Evolutionary conservation across 768 basidiomycete genomes (phyloP).

Genomic region (Suillus americanus): DNA sequence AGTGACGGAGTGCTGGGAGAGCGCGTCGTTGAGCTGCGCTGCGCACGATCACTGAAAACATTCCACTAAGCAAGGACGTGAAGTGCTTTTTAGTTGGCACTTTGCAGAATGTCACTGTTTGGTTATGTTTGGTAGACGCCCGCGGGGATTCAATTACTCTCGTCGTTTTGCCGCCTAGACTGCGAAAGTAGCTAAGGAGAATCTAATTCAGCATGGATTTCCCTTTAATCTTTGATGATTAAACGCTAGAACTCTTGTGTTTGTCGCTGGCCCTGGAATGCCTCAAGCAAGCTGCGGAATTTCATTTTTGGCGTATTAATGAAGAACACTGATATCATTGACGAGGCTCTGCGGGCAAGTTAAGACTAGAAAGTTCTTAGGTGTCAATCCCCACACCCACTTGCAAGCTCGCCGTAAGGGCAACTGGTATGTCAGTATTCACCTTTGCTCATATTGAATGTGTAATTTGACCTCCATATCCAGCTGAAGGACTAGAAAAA

Average conservation of each 20-base stretch:
- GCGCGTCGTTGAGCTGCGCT: slow-evolving; percentile 21
- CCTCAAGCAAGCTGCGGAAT: slow-evolving; percentile 79
- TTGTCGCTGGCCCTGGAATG: slow-evolving; percentile 78
- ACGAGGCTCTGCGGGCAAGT: slow-evolving; percentile 65
- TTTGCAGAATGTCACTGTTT: background rate
- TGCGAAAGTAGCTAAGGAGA: slow-evolving; percentile 81
- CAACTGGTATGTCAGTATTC: background rate
- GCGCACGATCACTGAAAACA: slow-evolving; percentile 25
- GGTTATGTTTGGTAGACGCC: background rate
- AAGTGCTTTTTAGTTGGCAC: background rate
- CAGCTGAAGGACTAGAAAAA: background rate
- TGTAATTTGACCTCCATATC: background rate
- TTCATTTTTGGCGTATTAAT: slow-evolving; percentile 79
- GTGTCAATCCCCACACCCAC: background rate
- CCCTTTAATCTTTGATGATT: slow-evolving; percentile 60
- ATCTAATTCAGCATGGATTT: slow-evolving; percentile 80
- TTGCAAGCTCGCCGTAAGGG: background rate
- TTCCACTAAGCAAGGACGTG: slow-evolving; percentile 8
- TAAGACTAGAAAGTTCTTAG: background rate
- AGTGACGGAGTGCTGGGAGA: slow-evolving; percentile 20
- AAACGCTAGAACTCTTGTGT: slow-evolving; percentile 88
- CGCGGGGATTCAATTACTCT: background rate
- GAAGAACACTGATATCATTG: slow-evolving; percentile 61
- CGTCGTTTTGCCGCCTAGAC: no score
- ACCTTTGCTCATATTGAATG: background rate